Percentiles rank a stretch among this genome's conserved stretches.
Evolutionary conservation across 192 early-diverging fungal species (phyloP).

Genomic region (Entomortierella chlamydospora): DNA sequence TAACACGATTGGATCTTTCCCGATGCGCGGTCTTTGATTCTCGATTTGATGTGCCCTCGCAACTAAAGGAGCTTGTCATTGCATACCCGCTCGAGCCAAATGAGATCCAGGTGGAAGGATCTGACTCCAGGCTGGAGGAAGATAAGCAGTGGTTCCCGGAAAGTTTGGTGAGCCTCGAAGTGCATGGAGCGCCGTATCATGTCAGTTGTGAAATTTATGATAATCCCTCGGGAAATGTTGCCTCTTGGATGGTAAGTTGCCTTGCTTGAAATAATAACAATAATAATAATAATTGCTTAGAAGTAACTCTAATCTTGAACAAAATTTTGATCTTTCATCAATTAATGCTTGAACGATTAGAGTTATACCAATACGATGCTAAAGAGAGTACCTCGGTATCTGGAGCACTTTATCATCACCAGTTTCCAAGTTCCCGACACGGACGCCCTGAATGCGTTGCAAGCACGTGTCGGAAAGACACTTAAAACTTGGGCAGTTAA

Average conservation of each 20-base stretch:
- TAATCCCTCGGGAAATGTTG: constrained; percentile 2
- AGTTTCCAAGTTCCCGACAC: constrained; percentile 22
- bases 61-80: constrained; percentile 21
- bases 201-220: constrained; percentile 26
- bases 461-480: constrained; percentile 1
- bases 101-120: neutral
- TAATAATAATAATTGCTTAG: too few species aligned
- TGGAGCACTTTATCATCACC: constrained; percentile 17
- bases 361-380: constrained; percentile 20
- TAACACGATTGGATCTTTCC: constrained; percentile 27
- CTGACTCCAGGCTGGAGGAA: neutral
- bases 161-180: constrained; percentile 11
- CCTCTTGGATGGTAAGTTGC: constrained; percentile 27
- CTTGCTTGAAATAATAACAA: constrained; percentile 9
- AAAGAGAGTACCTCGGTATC: constrained; percentile 5
- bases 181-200: constrained; percentile 32
- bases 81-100: constrained; percentile 26
- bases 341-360: too few species aligned
- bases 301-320: too few species aligned
- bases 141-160: constrained; percentile 26
- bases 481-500: constrained; percentile 30
- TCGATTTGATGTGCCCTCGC: constrained; percentile 26
- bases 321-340: too few species aligned
- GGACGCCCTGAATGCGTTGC: constrained; percentile 5
- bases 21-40: constrained; percentile 4